phyloP scores from a whole-genome alignment of 306 rosid genomes.

The Trifolium pratense region DNA sequence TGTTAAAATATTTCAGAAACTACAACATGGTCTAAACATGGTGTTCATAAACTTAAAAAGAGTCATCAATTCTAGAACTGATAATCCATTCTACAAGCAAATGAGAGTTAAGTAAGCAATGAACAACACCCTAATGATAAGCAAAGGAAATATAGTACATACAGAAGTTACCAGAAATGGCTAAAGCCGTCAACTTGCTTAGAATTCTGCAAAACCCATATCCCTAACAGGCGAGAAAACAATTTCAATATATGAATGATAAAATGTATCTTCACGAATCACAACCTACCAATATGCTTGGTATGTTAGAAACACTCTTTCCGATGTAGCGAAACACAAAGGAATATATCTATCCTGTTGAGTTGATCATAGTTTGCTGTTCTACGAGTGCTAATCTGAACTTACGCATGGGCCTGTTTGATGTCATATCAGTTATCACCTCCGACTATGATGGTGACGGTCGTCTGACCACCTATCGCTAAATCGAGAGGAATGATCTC shows the following conservation, averaged over 20 bases:
- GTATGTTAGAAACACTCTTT: conserved; percentile 2
- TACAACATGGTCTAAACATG: background rate
- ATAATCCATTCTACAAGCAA: conserved; percentile 21
- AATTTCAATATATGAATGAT: conserved; percentile 13
- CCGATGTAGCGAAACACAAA: background rate
- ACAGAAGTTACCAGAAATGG: conserved; percentile 30
- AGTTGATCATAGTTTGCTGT: background rate
- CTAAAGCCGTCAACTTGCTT: conserved; percentile 34
- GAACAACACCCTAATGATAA: background rate
- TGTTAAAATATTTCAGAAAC: background rate
- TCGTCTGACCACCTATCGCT: conserved; percentile 52
- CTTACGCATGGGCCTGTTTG: background rate
- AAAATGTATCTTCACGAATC: conserved; percentile 12
- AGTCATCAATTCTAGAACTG: background rate
- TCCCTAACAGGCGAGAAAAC: conserved; percentile 23
- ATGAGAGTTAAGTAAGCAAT: background rate
- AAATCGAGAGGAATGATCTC: conserved; percentile 42
- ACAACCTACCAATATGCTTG: conserved; percentile 28
- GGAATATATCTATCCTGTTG: background rate
- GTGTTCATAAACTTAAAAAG: background rate
- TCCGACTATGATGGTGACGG: conserved; percentile 54
- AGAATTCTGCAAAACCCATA: conserved; percentile 43
- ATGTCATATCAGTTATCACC: conserved; percentile 43
- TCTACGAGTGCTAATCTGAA: conserved; percentile 6
- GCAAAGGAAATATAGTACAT: conserved; percentile 1